These are phyloP conservation scores for Aspergillus intermedius DNA, from an alignment of 2,329 filamentous ascomycete species.

Conservation along the genomic window DNA sequence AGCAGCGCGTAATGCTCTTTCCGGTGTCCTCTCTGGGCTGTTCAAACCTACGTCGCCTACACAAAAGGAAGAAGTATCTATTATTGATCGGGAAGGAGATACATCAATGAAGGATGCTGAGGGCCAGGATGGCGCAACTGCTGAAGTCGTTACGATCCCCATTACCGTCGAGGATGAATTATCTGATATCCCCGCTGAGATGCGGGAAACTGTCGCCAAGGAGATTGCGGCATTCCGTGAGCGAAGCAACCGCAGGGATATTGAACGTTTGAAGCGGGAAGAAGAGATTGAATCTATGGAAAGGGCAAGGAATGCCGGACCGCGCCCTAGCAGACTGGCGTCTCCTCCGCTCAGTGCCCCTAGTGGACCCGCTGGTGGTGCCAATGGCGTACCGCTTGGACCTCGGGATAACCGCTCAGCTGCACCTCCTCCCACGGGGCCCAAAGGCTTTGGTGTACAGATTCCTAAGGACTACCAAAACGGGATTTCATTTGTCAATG, in stretches of 20 bases:
- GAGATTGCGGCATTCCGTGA: constrained; percentile 95
- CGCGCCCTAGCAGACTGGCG: constrained; percentile 59
- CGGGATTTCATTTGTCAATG: constrained; percentile 67
- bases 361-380: constrained; percentile 54
- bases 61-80: constrained; percentile 40
- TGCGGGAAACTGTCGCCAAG: constrained; percentile 87
- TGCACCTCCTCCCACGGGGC: constrained; percentile 68
- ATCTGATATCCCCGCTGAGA: constrained; percentile 89
- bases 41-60: constrained; percentile 57
- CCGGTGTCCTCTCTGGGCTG: constrained; percentile 62
- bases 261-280: constrained; percentile 79
- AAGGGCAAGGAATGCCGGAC: constrained; percentile 61
- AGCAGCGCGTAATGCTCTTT: constrained; percentile 60
- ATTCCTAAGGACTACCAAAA: constrained; percentile 68
- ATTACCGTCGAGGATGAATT: constrained; percentile 85
- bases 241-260: constrained; percentile 76
- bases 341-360: constrained; percentile 62
- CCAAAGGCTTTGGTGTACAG: constrained; percentile 56
- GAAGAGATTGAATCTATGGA: constrained; percentile 90
- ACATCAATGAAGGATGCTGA: constrained; percentile 60
- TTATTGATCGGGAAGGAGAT: constrained; percentile 60
- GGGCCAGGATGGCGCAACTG: constrained; percentile 52
- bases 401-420: constrained; percentile 58
- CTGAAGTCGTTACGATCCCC: constrained; percentile 85
- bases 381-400: constrained; percentile 71